Evolutionary conservation across 305 asterid species (phyloP).

Genomic region (Solanum chacoense): DNA sequence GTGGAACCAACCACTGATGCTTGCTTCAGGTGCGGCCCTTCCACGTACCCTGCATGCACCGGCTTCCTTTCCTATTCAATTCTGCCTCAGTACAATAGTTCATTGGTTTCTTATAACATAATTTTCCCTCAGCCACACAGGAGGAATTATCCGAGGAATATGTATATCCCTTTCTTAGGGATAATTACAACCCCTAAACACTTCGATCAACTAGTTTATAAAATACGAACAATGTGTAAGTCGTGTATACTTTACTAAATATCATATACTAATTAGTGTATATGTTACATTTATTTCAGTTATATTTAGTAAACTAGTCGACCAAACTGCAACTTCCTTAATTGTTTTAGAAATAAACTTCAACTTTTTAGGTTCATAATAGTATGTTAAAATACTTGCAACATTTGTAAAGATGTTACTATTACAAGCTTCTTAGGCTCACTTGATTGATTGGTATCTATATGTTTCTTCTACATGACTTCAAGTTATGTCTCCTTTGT

Average conservation of each 20-base stretch:
- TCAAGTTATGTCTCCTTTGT: background rate
- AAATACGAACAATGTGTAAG: background rate
- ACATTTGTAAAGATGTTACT: background rate
- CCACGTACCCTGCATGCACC: background rate
- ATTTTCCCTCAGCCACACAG: background rate
- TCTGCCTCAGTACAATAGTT: background rate
- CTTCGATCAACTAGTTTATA: background rate
- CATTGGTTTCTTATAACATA: background rate
- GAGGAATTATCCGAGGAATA: background rate
- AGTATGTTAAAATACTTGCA: background rate
- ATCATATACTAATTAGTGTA: background rate
- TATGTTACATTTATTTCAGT: background rate
- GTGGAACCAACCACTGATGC: background rate
- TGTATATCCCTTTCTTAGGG: background rate
- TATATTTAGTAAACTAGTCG: background rate
- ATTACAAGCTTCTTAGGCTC: background rate
- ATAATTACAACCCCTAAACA: background rate
- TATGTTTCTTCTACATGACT: background rate
- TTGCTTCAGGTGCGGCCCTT: background rate
- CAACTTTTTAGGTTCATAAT: background rate
- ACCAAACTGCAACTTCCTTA: background rate
- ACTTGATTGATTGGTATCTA: background rate
- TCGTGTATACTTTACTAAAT: background rate
- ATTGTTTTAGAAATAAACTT: background rate
- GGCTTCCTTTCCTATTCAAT: background rate